Conservation (phyloP, 306 rosid genomes). For the Mimosa bimucronata region DNA sequence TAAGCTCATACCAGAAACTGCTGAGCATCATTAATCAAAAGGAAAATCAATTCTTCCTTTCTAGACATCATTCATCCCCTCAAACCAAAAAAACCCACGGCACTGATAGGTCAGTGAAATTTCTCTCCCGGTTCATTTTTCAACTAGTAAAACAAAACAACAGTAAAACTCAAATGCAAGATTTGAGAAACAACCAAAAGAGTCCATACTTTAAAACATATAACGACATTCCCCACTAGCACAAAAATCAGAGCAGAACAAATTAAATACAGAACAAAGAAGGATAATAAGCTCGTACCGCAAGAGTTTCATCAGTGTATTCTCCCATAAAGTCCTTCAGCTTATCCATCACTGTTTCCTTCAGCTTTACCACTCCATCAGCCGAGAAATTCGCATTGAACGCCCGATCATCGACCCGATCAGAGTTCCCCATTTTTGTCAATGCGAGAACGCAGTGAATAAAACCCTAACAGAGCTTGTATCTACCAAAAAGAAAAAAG, state of each 20-base stretch:
- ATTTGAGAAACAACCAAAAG: not conserved
- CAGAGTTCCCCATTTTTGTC: slow-evolving; percentile 67
- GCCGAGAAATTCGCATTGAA: slow-evolving; percentile 63
- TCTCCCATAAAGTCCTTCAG: slow-evolving; percentile 95
- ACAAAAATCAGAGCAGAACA: not conserved
- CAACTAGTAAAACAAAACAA: too few species aligned
- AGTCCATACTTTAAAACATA: not conserved
- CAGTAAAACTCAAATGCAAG: not conserved
- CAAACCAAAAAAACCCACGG: too few species aligned
- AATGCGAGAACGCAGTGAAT: not conserved
- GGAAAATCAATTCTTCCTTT: not conserved
- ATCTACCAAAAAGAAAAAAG: not conserved
- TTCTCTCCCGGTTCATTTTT: too few species aligned
- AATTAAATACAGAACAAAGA: not conserved
- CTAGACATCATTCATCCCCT: too few species aligned
- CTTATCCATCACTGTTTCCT: slow-evolving; percentile 69
- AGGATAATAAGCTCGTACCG: slow-evolving; percentile 51
- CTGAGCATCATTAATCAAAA: not conserved
- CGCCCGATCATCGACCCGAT: slow-evolving; percentile 62
- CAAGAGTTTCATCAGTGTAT: slow-evolving; percentile 91
- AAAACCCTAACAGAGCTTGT: not conserved
- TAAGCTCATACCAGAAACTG: not conserved
- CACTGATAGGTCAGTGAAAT: too few species aligned
- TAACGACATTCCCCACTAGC: not conserved
- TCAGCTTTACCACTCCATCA: slow-evolving; percentile 62